These are phyloP conservation scores for Microcyclospora tardicrescens DNA, from an alignment of 2,329 filamentous ascomycete species.

Conservation along the genomic window DNA sequence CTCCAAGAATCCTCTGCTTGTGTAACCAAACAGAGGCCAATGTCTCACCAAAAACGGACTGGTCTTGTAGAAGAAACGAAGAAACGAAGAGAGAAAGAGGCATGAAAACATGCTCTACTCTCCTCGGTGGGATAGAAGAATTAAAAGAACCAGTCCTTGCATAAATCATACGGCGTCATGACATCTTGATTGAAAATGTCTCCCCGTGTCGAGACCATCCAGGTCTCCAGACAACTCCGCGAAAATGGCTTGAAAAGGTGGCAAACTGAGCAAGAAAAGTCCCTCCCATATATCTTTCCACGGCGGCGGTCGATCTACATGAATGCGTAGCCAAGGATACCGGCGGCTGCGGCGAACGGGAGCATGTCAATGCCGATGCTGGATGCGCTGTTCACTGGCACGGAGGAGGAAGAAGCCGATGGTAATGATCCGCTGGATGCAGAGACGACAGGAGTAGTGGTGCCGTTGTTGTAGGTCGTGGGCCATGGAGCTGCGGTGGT, in stretches of 20 bases:
- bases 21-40: no score
- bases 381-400: conserved; percentile 7
- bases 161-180: background rate
- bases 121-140: background rate
- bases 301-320: conserved; percentile 1
- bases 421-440: conserved; percentile 3
- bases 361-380: conserved; percentile 6
- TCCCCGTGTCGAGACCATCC: no score
- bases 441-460: conserved; percentile 1
- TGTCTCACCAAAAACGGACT: no score
- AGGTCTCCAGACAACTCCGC: no score
- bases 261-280: no score
- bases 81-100: background rate
- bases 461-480: conserved; percentile 8
- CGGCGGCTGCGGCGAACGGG: conserved; percentile 9
- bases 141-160: background rate
- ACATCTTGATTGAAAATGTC: background rate
- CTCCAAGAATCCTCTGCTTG: no score
- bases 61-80: no score
- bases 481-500: conserved; percentile 1
- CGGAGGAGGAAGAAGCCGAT: conserved; percentile 3
- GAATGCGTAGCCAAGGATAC: conserved; percentile 10
- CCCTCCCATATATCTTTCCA: no score
- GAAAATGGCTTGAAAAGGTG: no score
- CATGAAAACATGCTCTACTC: background rate